Evolutionary conservation across 192 early-diverging fungal species (phyloP).

Genomic region (Linnemannia zychae): DNA sequence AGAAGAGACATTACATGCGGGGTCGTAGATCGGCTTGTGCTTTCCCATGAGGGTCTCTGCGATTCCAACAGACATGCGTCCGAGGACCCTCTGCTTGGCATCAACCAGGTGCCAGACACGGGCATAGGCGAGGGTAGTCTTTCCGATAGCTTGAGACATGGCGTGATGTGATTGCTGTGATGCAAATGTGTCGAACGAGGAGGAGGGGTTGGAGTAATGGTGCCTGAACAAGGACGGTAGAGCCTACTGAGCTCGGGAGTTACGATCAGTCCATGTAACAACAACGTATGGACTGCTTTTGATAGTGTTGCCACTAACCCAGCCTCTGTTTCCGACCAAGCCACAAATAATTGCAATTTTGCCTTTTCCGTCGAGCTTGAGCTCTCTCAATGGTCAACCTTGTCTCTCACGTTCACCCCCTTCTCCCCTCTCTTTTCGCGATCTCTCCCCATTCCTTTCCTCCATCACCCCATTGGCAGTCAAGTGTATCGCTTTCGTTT

Average conservation of each 20-base stretch:
- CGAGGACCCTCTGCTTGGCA: constrained; percentile 87
- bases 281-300: background rate
- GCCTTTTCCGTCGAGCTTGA: background rate
- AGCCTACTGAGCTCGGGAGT: background rate
- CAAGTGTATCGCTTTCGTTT: background rate
- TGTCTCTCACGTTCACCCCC: background rate
- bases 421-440: background rate
- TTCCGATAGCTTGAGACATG: constrained; percentile 73
- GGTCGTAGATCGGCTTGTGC: constrained; percentile 94
- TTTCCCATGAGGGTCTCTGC: constrained; percentile 95
- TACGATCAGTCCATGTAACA: background rate
- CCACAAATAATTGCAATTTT: constrained; percentile 1
- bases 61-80: constrained; percentile 87
- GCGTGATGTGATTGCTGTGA: constrained; percentile 1
- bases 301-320: background rate
- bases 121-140: constrained; percentile 87
- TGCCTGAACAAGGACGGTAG: background rate
- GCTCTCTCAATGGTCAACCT: background rate
- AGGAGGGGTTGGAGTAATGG: background rate
- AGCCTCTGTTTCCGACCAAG: background rate
- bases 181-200: background rate
- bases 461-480: background rate
- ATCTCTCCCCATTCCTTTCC: background rate
- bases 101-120: constrained; percentile 95
- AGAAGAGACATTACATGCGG: constrained; percentile 70